These are phyloP conservation scores for Cyathus striatus DNA, from an alignment of 768 basidiomycete species.

Conservation along the genomic window DNA sequence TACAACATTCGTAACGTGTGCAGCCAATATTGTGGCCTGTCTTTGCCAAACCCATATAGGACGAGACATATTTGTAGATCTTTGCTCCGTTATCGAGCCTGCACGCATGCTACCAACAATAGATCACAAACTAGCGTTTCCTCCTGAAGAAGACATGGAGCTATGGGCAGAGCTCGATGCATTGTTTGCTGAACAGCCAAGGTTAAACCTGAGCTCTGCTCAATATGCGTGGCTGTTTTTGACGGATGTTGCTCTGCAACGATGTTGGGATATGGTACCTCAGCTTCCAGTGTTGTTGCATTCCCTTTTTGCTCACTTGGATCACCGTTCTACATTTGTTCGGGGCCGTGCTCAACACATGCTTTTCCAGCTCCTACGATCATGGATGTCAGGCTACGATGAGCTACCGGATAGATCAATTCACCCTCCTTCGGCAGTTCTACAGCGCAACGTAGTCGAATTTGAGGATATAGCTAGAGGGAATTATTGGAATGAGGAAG, in stretches of 20 bases:
- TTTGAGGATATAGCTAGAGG: conserved; percentile 56
- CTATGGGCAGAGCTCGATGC: conserved; percentile 78
- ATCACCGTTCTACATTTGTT: conserved; percentile 67
- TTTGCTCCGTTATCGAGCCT: conserved; percentile 84
- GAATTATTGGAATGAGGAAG: conserved; percentile 72
- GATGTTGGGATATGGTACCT: conserved; percentile 67
- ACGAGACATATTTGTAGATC: conserved; percentile 68
- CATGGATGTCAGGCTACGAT: conserved; percentile 77
- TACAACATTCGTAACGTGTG: conserved; percentile 70
- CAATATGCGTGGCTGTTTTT: conserved; percentile 88
- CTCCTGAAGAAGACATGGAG: conserved; percentile 62
- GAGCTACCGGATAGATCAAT: conserved; percentile 57
- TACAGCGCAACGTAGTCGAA: conserved; percentile 45
- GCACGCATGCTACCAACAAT: conserved; percentile 76
- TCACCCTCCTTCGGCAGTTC: conserved; percentile 37
- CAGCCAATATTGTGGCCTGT: conserved; percentile 77
- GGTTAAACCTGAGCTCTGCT: conserved; percentile 69
- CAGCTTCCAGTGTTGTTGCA: conserved; percentile 76
- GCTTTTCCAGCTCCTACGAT: conserved; percentile 79
- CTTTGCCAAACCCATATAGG: conserved; percentile 76
- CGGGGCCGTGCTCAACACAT: conserved; percentile 70
- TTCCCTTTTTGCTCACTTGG: conserved; percentile 75
- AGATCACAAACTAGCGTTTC: conserved; percentile 64
- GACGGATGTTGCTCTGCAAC: conserved; percentile 68
- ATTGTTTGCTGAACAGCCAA: conserved; percentile 67